Conservation (phyloP, 2,329 filamentous ascomycete genomes). For the Sporothrix luriei region DNA sequence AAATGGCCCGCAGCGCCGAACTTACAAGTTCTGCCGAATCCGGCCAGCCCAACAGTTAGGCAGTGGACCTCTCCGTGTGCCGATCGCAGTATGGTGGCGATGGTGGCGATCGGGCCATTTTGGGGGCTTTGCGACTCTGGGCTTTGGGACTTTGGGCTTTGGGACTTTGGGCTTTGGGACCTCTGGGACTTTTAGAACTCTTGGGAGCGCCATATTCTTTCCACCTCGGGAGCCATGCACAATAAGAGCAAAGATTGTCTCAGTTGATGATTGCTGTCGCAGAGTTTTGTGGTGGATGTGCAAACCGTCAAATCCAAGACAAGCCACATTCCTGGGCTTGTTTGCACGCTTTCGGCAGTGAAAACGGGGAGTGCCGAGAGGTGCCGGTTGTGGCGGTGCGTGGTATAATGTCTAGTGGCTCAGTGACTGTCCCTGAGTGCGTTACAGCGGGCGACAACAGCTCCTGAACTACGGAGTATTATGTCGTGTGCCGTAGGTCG, state of each 20-base stretch:
- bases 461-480: too few relatives aligned
- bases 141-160: too few relatives aligned
- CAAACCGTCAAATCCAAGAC: not conserved
- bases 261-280: not conserved
- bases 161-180: too few relatives aligned
- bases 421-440: too few relatives aligned
- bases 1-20: not conserved
- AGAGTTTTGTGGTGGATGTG: not conserved
- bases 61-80: not conserved
- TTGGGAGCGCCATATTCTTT: not conserved
- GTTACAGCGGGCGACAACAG: too few relatives aligned
- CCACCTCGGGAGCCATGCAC: too few relatives aligned
- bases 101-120: slow-evolving; percentile 6
- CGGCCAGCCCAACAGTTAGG: not conserved
- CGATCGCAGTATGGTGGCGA: slow-evolving; percentile 6
- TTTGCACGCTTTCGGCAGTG: not conserved
- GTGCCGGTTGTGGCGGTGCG: too few relatives aligned
- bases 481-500: too few relatives aligned
- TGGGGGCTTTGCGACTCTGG: too few relatives aligned
- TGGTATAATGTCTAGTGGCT: too few relatives aligned
- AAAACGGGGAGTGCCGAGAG: too few relatives aligned
- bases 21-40: not conserved
- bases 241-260: slow-evolving; percentile 6
- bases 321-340: not conserved
- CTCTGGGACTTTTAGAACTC: too few relatives aligned